Conservation (phyloP, 495 filamentous ascomycete species). For the Aspergillus egyptiacus region DNA sequence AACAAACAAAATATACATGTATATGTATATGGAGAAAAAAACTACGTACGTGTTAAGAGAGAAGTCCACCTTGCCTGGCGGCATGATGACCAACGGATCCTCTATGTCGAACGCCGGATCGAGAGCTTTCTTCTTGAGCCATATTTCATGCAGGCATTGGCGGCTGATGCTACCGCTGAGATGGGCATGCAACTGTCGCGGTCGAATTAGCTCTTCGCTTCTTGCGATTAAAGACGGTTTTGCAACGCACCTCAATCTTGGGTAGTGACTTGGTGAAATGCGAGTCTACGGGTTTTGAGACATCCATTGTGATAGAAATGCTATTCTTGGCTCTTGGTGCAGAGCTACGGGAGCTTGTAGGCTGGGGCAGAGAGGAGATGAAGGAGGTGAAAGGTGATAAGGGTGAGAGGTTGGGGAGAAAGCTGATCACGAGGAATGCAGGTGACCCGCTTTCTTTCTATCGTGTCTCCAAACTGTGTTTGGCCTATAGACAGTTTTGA, state of each 20-base stretch:
- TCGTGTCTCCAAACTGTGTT: no score
- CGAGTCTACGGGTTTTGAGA: conserved; percentile 24
- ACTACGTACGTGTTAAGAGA: conserved; percentile 63
- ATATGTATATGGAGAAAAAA: conserved; percentile 1
- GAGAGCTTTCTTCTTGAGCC: conserved; percentile 49
- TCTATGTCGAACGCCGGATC: conserved; percentile 48
- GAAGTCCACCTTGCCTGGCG: conserved; percentile 61
- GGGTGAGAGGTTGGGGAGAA: conserved; percentile 22
- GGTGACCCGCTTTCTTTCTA: not conserved
- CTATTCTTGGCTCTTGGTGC: not conserved
- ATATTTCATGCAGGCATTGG: conserved; percentile 70
- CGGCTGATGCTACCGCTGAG: conserved; percentile 75
- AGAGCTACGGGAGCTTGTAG: conserved; percentile 8
- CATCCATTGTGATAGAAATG: conserved; percentile 16
- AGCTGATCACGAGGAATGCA: conserved; percentile 20
- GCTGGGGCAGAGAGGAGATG: conserved; percentile 23
- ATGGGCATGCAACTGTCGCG: conserved; percentile 73
- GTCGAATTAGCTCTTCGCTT: not conserved
- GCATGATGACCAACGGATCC: conserved; percentile 66
- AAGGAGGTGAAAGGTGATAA: conserved; percentile 25
- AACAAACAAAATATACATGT: no score
- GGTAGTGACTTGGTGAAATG: conserved; percentile 32
- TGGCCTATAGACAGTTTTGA: no score
- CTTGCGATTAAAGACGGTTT: not conserved
- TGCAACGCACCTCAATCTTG: conserved; percentile 35